Evolutionary conservation across 2,329 filamentous ascomycete genomes (phyloP), one percentile per base, ranked within the genome.

Genomic region (Beauveria australis): DNA sequence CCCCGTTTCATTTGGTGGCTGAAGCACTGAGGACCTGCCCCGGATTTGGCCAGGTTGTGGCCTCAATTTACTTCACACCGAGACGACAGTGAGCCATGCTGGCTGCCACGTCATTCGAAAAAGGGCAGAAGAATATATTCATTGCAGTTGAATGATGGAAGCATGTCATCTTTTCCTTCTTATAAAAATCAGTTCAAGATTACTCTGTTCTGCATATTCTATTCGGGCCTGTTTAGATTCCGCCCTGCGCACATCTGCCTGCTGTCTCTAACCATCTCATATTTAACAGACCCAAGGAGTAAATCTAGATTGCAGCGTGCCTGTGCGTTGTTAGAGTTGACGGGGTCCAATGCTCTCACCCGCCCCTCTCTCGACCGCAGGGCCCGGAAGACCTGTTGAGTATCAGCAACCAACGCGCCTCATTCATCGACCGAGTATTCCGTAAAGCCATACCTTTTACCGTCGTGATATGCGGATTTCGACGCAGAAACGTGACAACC

Each of bases 401-500:
- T 3, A 22, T 52, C 30, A 40, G 49, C n/a, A 24, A 40, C 5
- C n/a, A 40, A 37, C n/a, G 30, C 30, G 26, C 14, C 18, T 28
- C 12, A 37, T 26, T 6, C 5, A 26, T 24, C 6, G 22, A 12
- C 2, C 6, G 33, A 37, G 33, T 48, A n/a, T n/a, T n/a, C n/a
- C n/a, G n/a, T n/a, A 22, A 26, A 26, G 6, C 14, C n/a, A 24
- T 56, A 28, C 54, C 44, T 22, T 18, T 47, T 16, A 9, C 18
- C 2, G 22, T 3, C 7, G 16, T 26, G 14, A 51, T 12, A 18
- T 62, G 33, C 10, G 54, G 43, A 18, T 64, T 62, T 18, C 54
- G 40, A 9, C 47, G 43, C 28, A 62, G 37, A 43, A 64, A 64
- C 14, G 28, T 52, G 2, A 56, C 40, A 2, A 62, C 44, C 62